Conservation (phyloP, 164 flowering plant species). For the Tetrastigma voinierianum region DNA sequence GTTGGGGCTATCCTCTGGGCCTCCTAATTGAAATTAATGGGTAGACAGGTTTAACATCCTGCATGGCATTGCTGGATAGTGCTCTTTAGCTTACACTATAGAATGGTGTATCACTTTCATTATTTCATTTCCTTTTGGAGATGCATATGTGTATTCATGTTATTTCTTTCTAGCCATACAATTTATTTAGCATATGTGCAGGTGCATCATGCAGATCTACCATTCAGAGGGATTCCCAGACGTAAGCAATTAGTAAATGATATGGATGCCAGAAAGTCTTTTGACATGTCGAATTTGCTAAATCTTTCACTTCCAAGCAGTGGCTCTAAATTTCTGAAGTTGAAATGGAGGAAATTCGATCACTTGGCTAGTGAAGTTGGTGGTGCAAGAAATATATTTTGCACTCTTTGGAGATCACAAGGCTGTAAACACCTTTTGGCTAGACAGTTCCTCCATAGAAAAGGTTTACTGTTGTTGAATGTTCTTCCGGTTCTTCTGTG, state of each 20-base stretch:
- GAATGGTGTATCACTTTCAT: neutral
- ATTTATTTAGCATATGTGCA: conserved; percentile 61
- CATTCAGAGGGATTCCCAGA: conserved; percentile 19
- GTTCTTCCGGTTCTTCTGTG: no score
- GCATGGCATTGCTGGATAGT: neutral
- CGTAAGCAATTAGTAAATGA: conserved; percentile 16
- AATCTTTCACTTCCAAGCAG: conserved; percentile 17
- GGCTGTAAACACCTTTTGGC: conserved; percentile 84
- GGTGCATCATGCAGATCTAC: conserved; percentile 41
- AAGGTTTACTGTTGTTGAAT: no score
- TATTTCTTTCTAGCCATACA: conserved; percentile 43
- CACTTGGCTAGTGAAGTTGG: conserved; percentile 64
- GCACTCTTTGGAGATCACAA: conserved; percentile 62
- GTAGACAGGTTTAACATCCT: neutral
- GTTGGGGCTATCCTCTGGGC: no score
- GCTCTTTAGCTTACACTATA: neutral
- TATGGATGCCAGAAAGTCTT: conserved; percentile 11
- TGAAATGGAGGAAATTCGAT: conserved; percentile 73
- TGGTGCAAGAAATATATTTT: conserved; percentile 68
- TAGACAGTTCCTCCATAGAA: conserved; percentile 88
- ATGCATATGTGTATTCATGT: conserved; percentile 15
- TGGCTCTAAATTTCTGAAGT: conserved; percentile 43
- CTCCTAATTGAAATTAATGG: neutral
- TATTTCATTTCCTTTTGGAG: neutral
- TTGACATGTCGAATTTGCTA: conserved; percentile 18